A percentile compares a stretch with the other conserved stretches of the same genome.
These are phyloP conservation scores for Murraya koenigii DNA, from an alignment of 345 rosid genomes.

Conservation along the genomic window DNA sequence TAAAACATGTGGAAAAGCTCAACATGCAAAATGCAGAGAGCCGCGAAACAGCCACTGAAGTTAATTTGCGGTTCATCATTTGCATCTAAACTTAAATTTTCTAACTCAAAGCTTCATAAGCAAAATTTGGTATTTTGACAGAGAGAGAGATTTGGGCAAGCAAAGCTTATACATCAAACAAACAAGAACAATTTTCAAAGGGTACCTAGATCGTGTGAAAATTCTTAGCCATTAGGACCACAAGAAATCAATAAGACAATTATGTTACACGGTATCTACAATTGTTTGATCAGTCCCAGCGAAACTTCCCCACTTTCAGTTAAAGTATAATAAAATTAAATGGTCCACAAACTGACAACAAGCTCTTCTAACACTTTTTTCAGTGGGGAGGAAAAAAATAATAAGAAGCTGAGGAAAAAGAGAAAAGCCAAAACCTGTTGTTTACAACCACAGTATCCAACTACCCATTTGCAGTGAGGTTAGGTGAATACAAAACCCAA, in stretches of 20 bases:
- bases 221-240: slow-evolving; percentile 28
- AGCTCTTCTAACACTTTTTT: slow-evolving; percentile 25
- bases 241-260: slow-evolving; percentile 18
- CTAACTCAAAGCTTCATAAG: neutral
- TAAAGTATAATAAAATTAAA: slow-evolving; percentile 16
- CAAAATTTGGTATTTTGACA: neutral
- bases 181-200: neutral
- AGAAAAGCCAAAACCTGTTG: neutral
- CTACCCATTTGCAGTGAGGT: neutral
- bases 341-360: slow-evolving; percentile 34
- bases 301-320: slow-evolving; percentile 38
- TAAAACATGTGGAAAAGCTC: neutral
- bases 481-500: neutral
- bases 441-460: neutral
- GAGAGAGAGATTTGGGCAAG: too few species aligned
- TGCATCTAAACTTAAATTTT: too few species aligned
- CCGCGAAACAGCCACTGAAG: neutral
- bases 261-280: slow-evolving; percentile 20
- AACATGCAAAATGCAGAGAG: neutral
- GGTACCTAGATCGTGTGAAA: slow-evolving; percentile 7
- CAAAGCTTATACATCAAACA: neutral
- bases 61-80: neutral
- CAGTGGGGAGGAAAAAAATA: slow-evolving; percentile 1
- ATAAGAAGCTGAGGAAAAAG: neutral
- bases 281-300: slow-evolving; percentile 30